These are phyloP conservation scores for Sextonia rubra DNA, from an alignment of 164 flowering plant species.

Conservation along the genomic window DNA sequence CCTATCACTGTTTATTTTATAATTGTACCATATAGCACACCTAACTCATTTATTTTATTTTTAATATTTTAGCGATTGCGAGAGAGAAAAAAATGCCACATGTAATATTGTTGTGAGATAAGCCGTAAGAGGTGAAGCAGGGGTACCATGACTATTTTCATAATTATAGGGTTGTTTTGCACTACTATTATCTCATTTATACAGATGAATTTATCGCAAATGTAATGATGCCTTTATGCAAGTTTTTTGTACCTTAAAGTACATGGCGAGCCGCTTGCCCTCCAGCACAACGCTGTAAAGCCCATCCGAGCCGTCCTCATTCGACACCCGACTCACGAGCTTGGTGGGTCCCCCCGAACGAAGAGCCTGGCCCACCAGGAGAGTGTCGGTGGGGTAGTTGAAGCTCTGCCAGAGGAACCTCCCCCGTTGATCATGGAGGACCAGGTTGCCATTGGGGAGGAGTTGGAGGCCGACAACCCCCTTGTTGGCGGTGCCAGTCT, in stretches of 20 bases:
- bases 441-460: slow-evolving; percentile 28
- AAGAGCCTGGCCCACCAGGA: slow-evolving; percentile 29
- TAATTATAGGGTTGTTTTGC: too few relatives aligned
- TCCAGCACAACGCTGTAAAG: slow-evolving; percentile 25
- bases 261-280: slow-evolving; percentile 8
- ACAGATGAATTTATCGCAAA: too few relatives aligned
- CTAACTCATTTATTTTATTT: too few relatives aligned
- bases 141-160: too few relatives aligned
- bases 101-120: too few relatives aligned
- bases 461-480: slow-evolving; percentile 22
- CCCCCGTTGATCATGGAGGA: slow-evolving; percentile 21
- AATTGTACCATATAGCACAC: too few relatives aligned
- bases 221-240: too few relatives aligned
- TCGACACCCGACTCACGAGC: slow-evolving; percentile 25
- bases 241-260: not conserved
- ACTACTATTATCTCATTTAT: too few relatives aligned
- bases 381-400: slow-evolving; percentile 28
- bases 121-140: too few relatives aligned
- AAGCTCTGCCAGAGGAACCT: slow-evolving; percentile 37
- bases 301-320: slow-evolving; percentile 16
- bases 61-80: too few relatives aligned
- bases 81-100: too few relatives aligned
- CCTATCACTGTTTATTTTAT: too few relatives aligned
- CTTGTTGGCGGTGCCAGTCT: slow-evolving; percentile 29
- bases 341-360: slow-evolving; percentile 4